Evolutionary conservation across 169 alveolate genomes (phyloP).

Genomic region (Condylostoma magnum): DNA sequence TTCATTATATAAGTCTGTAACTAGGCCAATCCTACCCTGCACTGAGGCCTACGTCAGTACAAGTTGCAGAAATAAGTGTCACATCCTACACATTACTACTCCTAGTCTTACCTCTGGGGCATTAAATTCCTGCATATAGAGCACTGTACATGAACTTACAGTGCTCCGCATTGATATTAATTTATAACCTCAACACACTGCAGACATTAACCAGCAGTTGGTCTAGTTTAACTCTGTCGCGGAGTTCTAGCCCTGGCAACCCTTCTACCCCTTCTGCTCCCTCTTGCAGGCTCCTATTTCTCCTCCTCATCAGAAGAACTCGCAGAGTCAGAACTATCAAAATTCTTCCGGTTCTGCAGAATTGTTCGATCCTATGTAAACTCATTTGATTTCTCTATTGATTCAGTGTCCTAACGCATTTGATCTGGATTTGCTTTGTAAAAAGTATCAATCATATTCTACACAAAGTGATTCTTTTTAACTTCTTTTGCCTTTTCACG

Average conservation of each 20-base stretch:
- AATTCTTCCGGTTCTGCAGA: neutral
- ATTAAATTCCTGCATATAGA: neutral
- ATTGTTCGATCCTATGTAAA: constrained; percentile 34
- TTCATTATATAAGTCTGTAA: neutral
- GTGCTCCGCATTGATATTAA: neutral
- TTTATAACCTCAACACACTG: neutral
- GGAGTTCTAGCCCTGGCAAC: constrained; percentile 1
- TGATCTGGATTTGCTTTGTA: constrained; percentile 43
- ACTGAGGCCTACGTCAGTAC: constrained; percentile 2
- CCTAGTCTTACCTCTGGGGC: constrained; percentile 22
- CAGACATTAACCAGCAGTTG: neutral
- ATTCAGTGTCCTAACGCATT: constrained; percentile 47
- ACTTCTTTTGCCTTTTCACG: constrained; percentile 51
- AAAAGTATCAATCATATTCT: constrained; percentile 52
- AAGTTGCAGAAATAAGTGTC: constrained; percentile 3
- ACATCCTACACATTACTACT: constrained; percentile 23
- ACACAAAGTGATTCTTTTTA: constrained; percentile 54
- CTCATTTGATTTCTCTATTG: constrained; percentile 35
- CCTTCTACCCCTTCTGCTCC: constrained; percentile 34
- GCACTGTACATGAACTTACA: constrained; percentile 22
- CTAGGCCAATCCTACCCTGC: neutral
- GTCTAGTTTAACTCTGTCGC: constrained; percentile 6
- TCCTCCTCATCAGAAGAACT: neutral
- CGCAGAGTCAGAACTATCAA: neutral
- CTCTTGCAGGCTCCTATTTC: constrained; percentile 3